A percentile compares a stretch with the other conserved stretches of the same genome.
phyloP scores from a whole-genome alignment of 208 protist genomes.

The Porcisia deanei region DNA sequence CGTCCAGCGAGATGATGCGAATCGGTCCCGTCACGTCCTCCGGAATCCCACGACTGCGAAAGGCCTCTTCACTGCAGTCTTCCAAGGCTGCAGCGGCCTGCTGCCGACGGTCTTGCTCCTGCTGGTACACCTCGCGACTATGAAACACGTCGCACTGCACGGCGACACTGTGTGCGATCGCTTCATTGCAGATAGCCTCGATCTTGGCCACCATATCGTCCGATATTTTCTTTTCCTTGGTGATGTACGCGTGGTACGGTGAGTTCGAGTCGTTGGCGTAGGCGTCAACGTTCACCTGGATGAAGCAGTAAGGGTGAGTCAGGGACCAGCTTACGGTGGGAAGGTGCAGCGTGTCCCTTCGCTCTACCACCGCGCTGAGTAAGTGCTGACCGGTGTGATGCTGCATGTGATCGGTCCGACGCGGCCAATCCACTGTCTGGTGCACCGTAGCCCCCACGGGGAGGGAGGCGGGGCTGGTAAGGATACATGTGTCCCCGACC shows the following conservation, averaged over 20 bases:
- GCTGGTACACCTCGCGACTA: constrained; percentile 46
- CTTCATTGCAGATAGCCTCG: constrained; percentile 62
- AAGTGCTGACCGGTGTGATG: constrained; percentile 93
- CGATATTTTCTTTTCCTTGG: constrained; percentile 55
- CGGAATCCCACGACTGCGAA: constrained; percentile 71
- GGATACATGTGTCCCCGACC: constrained; percentile 63
- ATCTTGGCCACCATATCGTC: constrained; percentile 53
- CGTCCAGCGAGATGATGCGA: constrained; percentile 74
- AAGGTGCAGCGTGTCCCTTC: constrained; percentile 42
- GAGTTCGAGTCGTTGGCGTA: constrained; percentile 29
- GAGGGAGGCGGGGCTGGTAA: constrained; percentile 39
- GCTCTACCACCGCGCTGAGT: constrained; percentile 74
- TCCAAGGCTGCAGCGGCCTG: neutral
- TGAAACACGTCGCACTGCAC: constrained; percentile 61
- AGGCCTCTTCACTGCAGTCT: constrained; percentile 18
- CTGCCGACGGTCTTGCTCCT: constrained; percentile 26
- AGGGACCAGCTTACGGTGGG: constrained; percentile 86
- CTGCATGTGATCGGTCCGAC: constrained; percentile 92
- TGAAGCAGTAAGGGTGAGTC: constrained; percentile 68
- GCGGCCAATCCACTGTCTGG: constrained; percentile 73
- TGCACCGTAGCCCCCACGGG: constrained; percentile 50
- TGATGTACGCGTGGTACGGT: constrained; percentile 30
- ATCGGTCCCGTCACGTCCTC: constrained; percentile 75
- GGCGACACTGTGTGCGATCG: constrained; percentile 43
- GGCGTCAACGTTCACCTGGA: constrained; percentile 57